phyloP scores from a whole-genome alignment of 2,329 filamentous ascomycete genomes.

The Alternaria arborescens region DNA sequence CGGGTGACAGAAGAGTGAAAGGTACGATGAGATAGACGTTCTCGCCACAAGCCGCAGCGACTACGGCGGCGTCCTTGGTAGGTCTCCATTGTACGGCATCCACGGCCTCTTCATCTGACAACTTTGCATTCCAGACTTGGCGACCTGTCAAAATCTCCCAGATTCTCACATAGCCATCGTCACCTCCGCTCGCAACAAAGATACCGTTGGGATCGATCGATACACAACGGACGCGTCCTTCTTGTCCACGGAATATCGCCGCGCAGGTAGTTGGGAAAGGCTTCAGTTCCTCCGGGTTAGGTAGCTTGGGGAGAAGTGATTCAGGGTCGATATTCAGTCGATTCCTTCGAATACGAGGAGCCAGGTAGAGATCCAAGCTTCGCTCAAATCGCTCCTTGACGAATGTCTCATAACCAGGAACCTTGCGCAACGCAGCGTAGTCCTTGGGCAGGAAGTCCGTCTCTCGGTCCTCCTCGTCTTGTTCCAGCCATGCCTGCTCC shows the following conservation, averaged over 20 bases:
- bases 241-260: conserved; percentile 86
- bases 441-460: conserved; percentile 86
- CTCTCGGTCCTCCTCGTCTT: conserved; percentile 89
- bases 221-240: conserved; percentile 84
- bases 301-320: conserved; percentile 89
- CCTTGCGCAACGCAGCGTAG: conserved; percentile 84
- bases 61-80: conserved; percentile 77
- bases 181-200: conserved; percentile 89
- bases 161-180: conserved; percentile 89
- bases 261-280: conserved; percentile 93
- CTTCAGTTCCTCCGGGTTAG: conserved; percentile 89
- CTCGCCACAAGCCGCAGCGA: conserved; percentile 85
- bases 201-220: conserved; percentile 85
- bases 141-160: conserved; percentile 89
- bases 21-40: conserved; percentile 84
- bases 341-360: conserved; percentile 89
- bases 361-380: conserved; percentile 93
- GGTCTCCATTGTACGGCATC: conserved; percentile 92
- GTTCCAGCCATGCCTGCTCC: conserved; percentile 82
- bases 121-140: conserved; percentile 83
- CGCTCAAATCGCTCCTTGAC: conserved; percentile 97
- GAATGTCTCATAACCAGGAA: conserved; percentile 88
- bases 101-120: conserved; percentile 80
- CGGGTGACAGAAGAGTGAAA: conserved; percentile 70
- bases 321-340: conserved; percentile 96